Base-by-base conservation (phyloP, 306 rosid genomes). In the Vigna reflexopilosa region DNA sequence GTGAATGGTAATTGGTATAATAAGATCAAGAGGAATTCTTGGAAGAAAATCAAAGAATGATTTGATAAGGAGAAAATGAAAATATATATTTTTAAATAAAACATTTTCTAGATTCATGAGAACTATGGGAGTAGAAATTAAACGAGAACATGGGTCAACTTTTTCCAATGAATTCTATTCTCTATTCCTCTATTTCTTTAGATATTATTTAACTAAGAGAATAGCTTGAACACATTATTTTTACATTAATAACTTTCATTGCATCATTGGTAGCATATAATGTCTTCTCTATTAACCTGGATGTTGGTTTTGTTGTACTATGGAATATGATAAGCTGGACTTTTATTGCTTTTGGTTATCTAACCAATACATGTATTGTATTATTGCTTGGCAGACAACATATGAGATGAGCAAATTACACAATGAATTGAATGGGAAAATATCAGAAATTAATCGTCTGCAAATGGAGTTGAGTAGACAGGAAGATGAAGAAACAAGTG, bases 351-450 rank as follows among this genome's bases (percentile, higher is more conserved):
- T 83, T 67, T 79, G 73, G 69, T 52, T 57, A 38, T 84, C 83
- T 83, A 62, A 87, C 64, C 75, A 44, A 32, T 79, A 28, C 68
- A 67, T 77, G 36, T 77, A 47, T 61, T 36, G 62, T 78, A 62
- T 55, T 30, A 26, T 54, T 93, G 76, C 71, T 83, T 73, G 61
- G 77, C 84, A 91, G 98, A 74, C 87, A 70, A 87, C 83, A 30
- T 34, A 17, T 54, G 96, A 93, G 85, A 82, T 84, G 70, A 78
- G 75, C 77, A 80, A 78, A 83, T 74, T 93, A 78, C 88, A 17
- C 6, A 81, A 74, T 20, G 93, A 91, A 65, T 79, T 91, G 87
- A 87, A 85, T 78, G 93, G 87, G 81, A 93, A 89, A 82, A 82
- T 71, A 80, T 87, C 86, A 13, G 91, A 90, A 78, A 83, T 89